A percentile compares a stretch with the other conserved stretches of the same genome.
phyloP scores from a whole-genome alignment of 2,329 filamentous ascomycete species.

The Rhytidhysteron rufulum region DNA sequence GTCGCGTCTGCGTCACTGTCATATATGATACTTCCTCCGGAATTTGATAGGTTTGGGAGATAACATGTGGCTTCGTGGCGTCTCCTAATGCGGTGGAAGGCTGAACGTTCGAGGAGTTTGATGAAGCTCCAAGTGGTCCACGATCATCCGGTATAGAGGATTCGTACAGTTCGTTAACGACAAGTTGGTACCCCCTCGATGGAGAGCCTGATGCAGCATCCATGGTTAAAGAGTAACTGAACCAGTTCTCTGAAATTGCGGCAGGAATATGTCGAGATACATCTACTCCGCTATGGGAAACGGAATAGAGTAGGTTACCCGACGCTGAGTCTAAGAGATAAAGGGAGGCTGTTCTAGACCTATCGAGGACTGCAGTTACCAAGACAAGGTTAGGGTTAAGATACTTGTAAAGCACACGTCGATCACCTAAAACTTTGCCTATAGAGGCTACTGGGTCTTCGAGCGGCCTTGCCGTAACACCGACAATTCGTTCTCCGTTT shows the following conservation, averaged over 20 bases:
- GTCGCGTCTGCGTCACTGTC: conserved; percentile 80
- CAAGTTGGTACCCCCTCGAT: conserved; percentile 80
- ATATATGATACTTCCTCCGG: conserved; percentile 74
- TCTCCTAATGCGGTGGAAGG: conserved; percentile 57
- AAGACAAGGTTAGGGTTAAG: conserved; percentile 83
- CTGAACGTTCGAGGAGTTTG: conserved; percentile 74
- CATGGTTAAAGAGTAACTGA: conserved; percentile 71
- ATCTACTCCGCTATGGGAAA: conserved; percentile 71
- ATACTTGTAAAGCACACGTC: conserved; percentile 96
- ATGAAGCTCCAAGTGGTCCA: conserved; percentile 65
- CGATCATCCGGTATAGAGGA: conserved; percentile 79
- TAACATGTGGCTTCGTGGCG: conserved; percentile 65
- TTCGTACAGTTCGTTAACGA: conserved; percentile 87
- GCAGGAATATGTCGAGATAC: conserved; percentile 69
- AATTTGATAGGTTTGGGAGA: conserved; percentile 78
- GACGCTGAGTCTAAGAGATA: conserved; percentile 85
- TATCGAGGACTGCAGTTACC: conserved; percentile 64
- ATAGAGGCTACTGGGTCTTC: conserved; percentile 93
- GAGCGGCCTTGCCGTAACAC: conserved; percentile 63
- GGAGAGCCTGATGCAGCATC: conserved; percentile 48
- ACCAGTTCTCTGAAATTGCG: conserved; percentile 90
- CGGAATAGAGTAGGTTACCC: conserved; percentile 71
- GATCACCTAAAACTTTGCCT: conserved; percentile 85
- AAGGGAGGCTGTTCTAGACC: conserved; percentile 59
- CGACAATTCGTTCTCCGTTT: conserved; percentile 62